phyloP scores from a whole-genome alignment of 805 yeast genomes.

The Candida gorgasii region DNA sequence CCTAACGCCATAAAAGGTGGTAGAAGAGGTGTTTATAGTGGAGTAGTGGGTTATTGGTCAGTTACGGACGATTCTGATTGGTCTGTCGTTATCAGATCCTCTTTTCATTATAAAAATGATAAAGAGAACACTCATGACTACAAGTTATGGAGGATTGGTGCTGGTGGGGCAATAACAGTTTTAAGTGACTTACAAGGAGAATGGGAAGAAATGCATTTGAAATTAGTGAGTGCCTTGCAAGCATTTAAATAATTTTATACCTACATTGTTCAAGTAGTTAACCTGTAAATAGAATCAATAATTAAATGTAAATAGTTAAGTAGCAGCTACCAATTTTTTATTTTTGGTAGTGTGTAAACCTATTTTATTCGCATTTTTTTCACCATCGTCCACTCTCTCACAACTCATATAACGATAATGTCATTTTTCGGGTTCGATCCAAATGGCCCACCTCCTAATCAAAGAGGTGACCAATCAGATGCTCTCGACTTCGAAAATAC shows the following conservation, averaged over 20 bases:
- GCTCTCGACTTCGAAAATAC: constrained; percentile 80
- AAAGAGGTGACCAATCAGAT: constrained; percentile 23
- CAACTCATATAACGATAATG: constrained; percentile 33
- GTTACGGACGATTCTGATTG: constrained; percentile 86
- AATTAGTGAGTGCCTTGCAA: constrained; percentile 77
- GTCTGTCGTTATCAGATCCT: constrained; percentile 91
- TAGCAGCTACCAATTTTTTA: no score
- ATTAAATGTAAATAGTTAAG: not conserved
- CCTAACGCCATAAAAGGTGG: constrained; percentile 31
- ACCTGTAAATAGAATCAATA: no score
- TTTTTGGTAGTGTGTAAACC: not conserved
- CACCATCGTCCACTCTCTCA: constrained; percentile 8
- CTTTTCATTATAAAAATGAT: constrained; percentile 64
- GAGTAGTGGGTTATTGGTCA: constrained; percentile 95
- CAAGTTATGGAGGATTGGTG: constrained; percentile 81
- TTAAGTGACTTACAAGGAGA: constrained; percentile 81
- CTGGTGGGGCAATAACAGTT: constrained; percentile 97
- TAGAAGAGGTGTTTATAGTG: constrained; percentile 86
- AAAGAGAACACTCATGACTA: constrained; percentile 20
- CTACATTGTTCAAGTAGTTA: no score
- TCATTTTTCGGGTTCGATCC: constrained; percentile 70
- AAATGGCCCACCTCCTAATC: constrained; percentile 35
- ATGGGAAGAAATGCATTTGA: constrained; percentile 87
- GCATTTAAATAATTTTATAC: constrained; percentile 45
- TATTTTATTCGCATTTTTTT: constrained; percentile 10